These are phyloP conservation scores for Boletus pseudo-olivaceus DNA, from an alignment of 768 basidiomycete genomes.

Conservation along the genomic window DNA sequence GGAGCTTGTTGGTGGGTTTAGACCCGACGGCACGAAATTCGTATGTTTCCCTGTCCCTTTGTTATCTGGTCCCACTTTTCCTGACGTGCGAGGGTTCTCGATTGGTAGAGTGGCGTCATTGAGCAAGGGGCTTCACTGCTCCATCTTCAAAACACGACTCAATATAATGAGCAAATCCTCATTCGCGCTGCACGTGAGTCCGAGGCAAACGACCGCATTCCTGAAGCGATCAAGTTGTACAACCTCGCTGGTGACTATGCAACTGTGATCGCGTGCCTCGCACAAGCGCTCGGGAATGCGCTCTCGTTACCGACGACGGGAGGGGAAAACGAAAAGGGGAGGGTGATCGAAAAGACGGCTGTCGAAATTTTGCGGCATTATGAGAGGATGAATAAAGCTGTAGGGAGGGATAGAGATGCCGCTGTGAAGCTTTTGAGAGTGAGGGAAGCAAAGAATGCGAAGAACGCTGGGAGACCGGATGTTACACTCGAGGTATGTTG, in stretches of 20 bases:
- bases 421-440: conserved; percentile 74
- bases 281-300: conserved; percentile 81
- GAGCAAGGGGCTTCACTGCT: conserved; percentile 80
- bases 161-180: conserved; percentile 82
- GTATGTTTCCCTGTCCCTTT: conserved; percentile 44
- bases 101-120: conserved; percentile 72
- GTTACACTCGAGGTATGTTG: conserved; percentile 73
- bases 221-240: conserved; percentile 93
- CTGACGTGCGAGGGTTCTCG: not conserved
- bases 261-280: conserved; percentile 85
- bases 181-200: conserved; percentile 77
- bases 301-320: conserved; percentile 58
- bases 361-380: conserved; percentile 77
- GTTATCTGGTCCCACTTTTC: not conserved
- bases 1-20: conserved; percentile 90
- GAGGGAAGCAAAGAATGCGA: conserved; percentile 75
- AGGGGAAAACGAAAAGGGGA: conserved; percentile 56
- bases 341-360: conserved; percentile 69
- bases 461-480: conserved; percentile 69
- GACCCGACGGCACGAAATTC: conserved; percentile 84
- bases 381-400: conserved; percentile 69
- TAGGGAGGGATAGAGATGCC: conserved; percentile 70
- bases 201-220: conserved; percentile 77
- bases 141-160: conserved; percentile 57
- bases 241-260: conserved; percentile 90